These are phyloP conservation scores for Geoglossum glabrum DNA, from an alignment of 495 filamentous ascomycete species.

Conservation along the genomic window DNA sequence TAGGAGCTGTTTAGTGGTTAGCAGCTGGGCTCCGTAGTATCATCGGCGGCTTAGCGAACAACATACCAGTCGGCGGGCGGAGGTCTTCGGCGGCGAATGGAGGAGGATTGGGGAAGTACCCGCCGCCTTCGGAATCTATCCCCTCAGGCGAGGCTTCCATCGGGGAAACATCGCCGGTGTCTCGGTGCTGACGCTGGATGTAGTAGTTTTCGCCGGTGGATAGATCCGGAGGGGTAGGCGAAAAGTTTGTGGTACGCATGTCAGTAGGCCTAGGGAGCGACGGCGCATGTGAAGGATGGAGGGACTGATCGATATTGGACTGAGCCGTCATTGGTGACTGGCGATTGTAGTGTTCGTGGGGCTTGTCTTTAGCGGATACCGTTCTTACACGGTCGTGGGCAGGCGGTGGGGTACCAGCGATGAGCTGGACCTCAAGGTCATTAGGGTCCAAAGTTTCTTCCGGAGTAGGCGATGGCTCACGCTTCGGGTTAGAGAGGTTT, in stretches of 20 bases:
- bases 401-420: slow-evolving; percentile 21
- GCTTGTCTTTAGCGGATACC: not conserved
- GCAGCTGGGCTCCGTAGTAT: not conserved
- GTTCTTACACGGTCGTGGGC: slow-evolving; percentile 21
- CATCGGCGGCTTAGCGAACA: not conserved
- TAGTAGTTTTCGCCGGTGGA: not conserved
- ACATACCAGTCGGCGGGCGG: not conserved
- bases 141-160: slow-evolving; percentile 14
- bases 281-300: slow-evolving; percentile 29
- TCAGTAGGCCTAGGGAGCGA: slow-evolving; percentile 20
- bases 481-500: slow-evolving; percentile 67
- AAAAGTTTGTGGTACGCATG: not conserved
- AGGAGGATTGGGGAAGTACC: slow-evolving; percentile 31
- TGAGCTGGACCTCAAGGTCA: slow-evolving; percentile 40
- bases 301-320: slow-evolving; percentile 26
- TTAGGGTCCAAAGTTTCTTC: slow-evolving; percentile 33
- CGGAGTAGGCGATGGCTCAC: slow-evolving; percentile 23
- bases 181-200: not conserved
- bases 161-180: slow-evolving; percentile 13
- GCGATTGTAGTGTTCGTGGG: slow-evolving; percentile 26
- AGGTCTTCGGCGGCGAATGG: not conserved
- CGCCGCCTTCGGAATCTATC: slow-evolving; percentile 24
- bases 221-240: slow-evolving; percentile 14
- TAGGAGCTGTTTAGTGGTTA: not conserved
- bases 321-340: slow-evolving; percentile 19